These are phyloP conservation scores for Fusarium tanahbumbuense DNA, from an alignment of 2,329 filamentous ascomycete species.

Conservation along the genomic window DNA sequence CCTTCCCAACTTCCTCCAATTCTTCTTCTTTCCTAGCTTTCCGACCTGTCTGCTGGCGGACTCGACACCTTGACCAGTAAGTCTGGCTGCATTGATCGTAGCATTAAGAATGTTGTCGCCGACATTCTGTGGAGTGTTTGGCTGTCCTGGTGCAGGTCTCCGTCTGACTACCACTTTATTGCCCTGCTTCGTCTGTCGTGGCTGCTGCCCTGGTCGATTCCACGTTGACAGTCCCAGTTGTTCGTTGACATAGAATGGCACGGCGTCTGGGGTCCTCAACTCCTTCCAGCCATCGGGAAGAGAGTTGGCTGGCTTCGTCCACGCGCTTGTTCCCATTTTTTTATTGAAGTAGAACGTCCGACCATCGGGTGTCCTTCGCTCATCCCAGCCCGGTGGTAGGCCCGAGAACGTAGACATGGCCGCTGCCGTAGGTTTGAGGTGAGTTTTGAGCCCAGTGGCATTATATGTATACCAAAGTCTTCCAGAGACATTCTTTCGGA, in stretches of 20 bases:
- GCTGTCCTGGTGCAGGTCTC: slow-evolving; percentile 24
- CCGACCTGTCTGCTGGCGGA: slow-evolving; percentile 40
- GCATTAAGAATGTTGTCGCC: slow-evolving; percentile 29
- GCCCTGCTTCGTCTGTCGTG: slow-evolving; percentile 19
- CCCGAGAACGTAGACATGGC: slow-evolving; percentile 15
- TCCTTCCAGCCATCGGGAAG: slow-evolving; percentile 45
- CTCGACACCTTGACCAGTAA: slow-evolving; percentile 37
- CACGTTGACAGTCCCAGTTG: slow-evolving; percentile 41
- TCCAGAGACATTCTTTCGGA: slow-evolving; percentile 45
- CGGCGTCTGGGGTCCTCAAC: slow-evolving; percentile 43
- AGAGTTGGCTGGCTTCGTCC: slow-evolving; percentile 40
- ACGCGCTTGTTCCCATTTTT: slow-evolving; percentile 36
- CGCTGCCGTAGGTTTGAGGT: slow-evolving; percentile 40
- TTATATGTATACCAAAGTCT: slow-evolving; percentile 47
- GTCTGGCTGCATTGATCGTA: slow-evolving; percentile 37
- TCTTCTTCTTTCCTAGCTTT: slow-evolving; percentile 45
- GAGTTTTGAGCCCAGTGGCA: slow-evolving; percentile 39
- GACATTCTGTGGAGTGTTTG: not conserved
- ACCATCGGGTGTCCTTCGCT: slow-evolving; percentile 42
- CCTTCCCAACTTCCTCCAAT: slow-evolving; percentile 40
- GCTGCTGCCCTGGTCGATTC: slow-evolving; percentile 47
- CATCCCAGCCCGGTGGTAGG: slow-evolving; percentile 43
- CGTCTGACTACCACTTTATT: slow-evolving; percentile 8
- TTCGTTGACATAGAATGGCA: slow-evolving; percentile 46
- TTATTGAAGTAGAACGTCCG: slow-evolving; percentile 43